A percentile compares a stretch with the other conserved stretches of the same genome.
phyloP scores from a whole-genome alignment of 2,329 filamentous ascomycete species.

The Ophiocordyceps australis region DNA sequence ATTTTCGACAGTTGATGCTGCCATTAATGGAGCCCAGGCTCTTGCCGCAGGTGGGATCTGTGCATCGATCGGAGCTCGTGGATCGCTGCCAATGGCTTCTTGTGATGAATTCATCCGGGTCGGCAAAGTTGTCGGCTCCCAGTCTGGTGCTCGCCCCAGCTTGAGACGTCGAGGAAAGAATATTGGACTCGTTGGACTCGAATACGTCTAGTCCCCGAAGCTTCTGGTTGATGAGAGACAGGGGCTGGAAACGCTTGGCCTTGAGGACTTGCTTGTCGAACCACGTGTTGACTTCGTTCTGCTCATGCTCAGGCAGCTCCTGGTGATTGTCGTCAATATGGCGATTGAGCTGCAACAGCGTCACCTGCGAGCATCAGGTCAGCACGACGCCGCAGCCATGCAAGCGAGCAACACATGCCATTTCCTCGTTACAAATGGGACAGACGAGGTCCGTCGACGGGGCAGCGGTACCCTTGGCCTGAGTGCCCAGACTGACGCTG shows the following conservation, averaged over 20 bases:
- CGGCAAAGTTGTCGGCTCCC: slow-evolving; percentile 26
- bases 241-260: slow-evolving; percentile 80
- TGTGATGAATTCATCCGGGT: slow-evolving; percentile 83
- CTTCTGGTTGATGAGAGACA: slow-evolving; percentile 85
- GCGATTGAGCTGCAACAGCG: slow-evolving; percentile 75
- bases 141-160: slow-evolving; percentile 16
- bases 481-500: slow-evolving; percentile 50
- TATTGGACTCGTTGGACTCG: slow-evolving; percentile 63
- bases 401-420: slow-evolving; percentile 28
- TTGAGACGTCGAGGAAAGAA: slow-evolving; percentile 11
- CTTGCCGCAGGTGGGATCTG: slow-evolving; percentile 73
- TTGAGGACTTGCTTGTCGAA: slow-evolving; percentile 90
- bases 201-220: slow-evolving; percentile 85
- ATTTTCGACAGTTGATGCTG: slow-evolving; percentile 83
- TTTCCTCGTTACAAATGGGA: slow-evolving; percentile 96
- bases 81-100: slow-evolving; percentile 76
- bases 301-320: slow-evolving; percentile 72
- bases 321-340: slow-evolving; percentile 78
- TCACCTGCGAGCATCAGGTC: slow-evolving; percentile 43
- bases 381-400: background rate
- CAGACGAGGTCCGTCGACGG: slow-evolving; percentile 55
- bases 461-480: slow-evolving; percentile 30
- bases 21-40: slow-evolving; percentile 63
- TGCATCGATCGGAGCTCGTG: slow-evolving; percentile 59
- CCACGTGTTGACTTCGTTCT: slow-evolving; percentile 94